Evolutionary conservation across 1,139 yeast species (phyloP), one percentile per base, ranked within the genome.

Genomic region (Pichia inconspicua): DNA sequence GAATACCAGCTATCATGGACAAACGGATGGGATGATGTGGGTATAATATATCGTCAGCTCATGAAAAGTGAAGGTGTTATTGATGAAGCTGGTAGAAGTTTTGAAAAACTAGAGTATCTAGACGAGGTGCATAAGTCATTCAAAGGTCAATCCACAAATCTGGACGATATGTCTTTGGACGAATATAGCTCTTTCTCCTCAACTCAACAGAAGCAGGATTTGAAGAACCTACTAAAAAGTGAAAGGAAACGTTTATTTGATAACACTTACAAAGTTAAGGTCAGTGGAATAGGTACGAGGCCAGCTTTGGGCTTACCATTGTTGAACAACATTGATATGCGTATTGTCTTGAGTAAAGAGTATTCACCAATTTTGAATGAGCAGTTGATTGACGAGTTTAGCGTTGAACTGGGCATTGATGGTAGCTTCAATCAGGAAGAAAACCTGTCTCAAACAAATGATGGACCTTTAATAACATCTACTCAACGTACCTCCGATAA

Each of bases 1-100:
- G 85, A 84, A 52, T 80, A 80, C 58, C 96, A 88, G 59, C 58
- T 81, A 17, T 86, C 94, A 3, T 78, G 84, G 73, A 69, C 78
- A 48, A 73, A 80, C 5, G 96, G 96, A 0, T 88, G 96, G 96
- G 82, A 78, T 53, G 66, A 58, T 30, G 52, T 61, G 34, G 66
- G 61, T 0, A 50, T 57, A 4, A 49, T 62, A 10, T 62, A 60
- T 45, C 48, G 66, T 14, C 66, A 62, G 40, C 43, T 61, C 22
- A 47, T 54, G 43, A 48, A 44, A 34, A 48, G 56, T 25, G 53
- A 54, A 19, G 56, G 56, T 5, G 15, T 48, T 2, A 48, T 50
- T 14, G 51, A 51, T 47, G 47, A 50, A 42, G 49, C 53, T n/a
- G 54, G 53, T 14, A 45, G 47, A 41, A 55, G 58, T 28, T 50